Conservation (phyloP, 441 rosid genomes). For the Monsonia emarginata region DNA sequence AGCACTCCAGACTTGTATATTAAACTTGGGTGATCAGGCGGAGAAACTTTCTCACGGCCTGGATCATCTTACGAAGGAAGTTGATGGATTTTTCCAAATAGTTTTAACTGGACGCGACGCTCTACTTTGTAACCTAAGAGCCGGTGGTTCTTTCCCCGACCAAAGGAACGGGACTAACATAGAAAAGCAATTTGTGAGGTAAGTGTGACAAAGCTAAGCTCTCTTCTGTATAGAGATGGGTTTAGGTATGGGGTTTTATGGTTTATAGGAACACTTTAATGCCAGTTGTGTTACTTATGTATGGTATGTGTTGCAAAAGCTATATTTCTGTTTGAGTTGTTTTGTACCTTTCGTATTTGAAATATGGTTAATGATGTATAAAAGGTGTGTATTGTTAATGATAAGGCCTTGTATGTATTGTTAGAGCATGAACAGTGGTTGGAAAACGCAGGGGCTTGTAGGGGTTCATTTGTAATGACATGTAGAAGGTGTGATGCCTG, state of each 20-base stretch:
- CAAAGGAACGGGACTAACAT: slow-evolving; percentile 28
- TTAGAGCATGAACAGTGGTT: not conserved
- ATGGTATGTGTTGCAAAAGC: not conserved
- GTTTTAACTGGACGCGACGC: slow-evolving; percentile 72
- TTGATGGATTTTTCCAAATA: slow-evolving; percentile 74
- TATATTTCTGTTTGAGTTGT: not conserved
- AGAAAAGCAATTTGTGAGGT: slow-evolving; percentile 26
- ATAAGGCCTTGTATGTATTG: not conserved
- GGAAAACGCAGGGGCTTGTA: too few species aligned
- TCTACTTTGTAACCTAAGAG: slow-evolving; percentile 62
- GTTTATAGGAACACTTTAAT: not conserved
- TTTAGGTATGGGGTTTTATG: slow-evolving; percentile 1
- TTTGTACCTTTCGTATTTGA: not conserved
- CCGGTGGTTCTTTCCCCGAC: slow-evolving; percentile 23
- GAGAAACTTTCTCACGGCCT: slow-evolving; percentile 48
- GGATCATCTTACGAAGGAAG: slow-evolving; percentile 53
- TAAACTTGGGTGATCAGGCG: slow-evolving; percentile 26
- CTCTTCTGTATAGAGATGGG: slow-evolving; percentile 1
- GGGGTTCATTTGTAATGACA: not conserved
- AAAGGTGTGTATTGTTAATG: not conserved
- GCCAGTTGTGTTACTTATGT: not conserved
- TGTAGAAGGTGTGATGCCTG: too few species aligned
- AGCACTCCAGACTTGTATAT: slow-evolving; percentile 29
- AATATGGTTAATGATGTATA: not conserved
- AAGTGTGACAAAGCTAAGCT: slow-evolving; percentile 11